A percentile compares a stretch with the other conserved stretches of the same genome.
phyloP scores from a whole-genome alignment of 106 monocot genomes.

The Platanthera guangdongensis region DNA sequence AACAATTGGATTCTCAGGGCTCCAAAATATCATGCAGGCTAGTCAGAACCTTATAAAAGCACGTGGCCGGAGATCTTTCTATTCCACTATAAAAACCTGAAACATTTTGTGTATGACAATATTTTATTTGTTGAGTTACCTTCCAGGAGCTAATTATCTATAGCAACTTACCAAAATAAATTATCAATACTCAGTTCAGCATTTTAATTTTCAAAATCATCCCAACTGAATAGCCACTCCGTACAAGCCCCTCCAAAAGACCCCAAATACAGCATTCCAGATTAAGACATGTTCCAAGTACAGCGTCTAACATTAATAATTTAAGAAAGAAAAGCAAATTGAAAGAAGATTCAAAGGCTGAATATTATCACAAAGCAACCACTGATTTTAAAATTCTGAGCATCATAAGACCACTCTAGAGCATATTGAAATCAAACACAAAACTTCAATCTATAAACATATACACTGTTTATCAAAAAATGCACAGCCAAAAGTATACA shows the following conservation, averaged over 20 bases:
- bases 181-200: not conserved
- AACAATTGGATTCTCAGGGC: too few species aligned
- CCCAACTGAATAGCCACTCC: not conserved
- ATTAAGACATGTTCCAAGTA: not conserved
- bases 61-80: too few species aligned
- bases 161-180: not conserved
- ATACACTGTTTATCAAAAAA: not conserved
- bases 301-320: not conserved
- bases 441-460: not conserved
- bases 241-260: not conserved
- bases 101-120: not conserved
- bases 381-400: not conserved
- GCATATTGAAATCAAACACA: not conserved
- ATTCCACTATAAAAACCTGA: too few species aligned
- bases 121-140: not conserved
- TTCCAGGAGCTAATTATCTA: not conserved
- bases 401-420: not conserved
- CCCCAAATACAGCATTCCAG: not conserved
- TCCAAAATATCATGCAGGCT: too few species aligned
- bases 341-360: not conserved
- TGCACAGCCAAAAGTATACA: not conserved
- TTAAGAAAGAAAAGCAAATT: not conserved
- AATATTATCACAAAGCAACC: not conserved
- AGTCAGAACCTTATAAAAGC: too few species aligned
- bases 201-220: not conserved